Evolutionary conservation across 2,329 filamentous ascomycete species (phyloP), one percentile per base, ranked within the genome.

Genomic region (Mycosphaerella arachidis): DNA sequence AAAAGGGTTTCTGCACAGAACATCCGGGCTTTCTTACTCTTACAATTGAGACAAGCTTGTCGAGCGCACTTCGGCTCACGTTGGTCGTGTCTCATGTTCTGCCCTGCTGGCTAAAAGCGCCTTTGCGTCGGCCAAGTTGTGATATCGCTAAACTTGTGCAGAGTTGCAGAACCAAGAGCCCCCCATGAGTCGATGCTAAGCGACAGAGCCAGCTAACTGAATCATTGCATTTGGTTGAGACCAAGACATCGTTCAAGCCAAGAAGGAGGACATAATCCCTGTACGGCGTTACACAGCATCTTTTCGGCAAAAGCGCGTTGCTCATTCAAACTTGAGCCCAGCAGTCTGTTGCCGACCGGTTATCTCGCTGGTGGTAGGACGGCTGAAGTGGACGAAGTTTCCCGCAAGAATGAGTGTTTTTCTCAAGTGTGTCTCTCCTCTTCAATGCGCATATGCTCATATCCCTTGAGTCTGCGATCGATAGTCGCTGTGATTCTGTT

Each of bases 1-100:
- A 60, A 10, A 60, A 33, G 3, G 53, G 58, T 20, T 50, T 51
- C 40, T 60, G 46, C 12, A 53, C 58, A 9, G 46, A 53, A 50
- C 58, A 56, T 27, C n/a, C 58, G 53, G 7, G 58, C 53, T 48
- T 60, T 59, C 33, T 60, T 60, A 20, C 58, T 45, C 20, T 53
- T 52, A 53, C 58, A 60, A 31, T 60, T 60, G 18, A 56, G 46
- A 53, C 53, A 60, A 20, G 53, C 58, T 35, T 60, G 58, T 48
- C 58, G 58, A n/a, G 53, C 53, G 20, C 58, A n/a, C 37, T 60
- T 56, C 18, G 50, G 29, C 24, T 52, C 43, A 30, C 55, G 48
- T 27, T 48, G 29, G n/a, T 57, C 55, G 48, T 52, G 46, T 18
- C 48, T 52, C 54, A 56, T 50, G n/a, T 12, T 56, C n/a, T 5